phyloP scores from a whole-genome alignment of 2,329 filamentous ascomycete genomes.

The Clonostachys rosea region DNA sequence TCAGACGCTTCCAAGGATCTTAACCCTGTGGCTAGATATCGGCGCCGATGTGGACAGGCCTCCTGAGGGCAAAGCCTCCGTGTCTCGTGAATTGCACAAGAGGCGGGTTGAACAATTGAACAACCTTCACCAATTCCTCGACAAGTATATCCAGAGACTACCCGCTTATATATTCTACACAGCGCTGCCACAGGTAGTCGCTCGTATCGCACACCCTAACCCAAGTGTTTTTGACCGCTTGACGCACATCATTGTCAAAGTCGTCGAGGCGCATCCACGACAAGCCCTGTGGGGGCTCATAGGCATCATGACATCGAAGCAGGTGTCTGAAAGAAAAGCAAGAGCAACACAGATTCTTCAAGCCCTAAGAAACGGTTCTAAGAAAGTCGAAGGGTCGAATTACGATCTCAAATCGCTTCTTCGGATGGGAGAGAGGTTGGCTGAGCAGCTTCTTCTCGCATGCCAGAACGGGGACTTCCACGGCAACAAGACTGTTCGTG shows the following conservation, averaged over 20 bases:
- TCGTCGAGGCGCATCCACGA: constrained; percentile 82
- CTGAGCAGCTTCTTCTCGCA: constrained; percentile 73
- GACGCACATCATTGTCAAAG: constrained; percentile 75
- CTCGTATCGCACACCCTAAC: constrained; percentile 89
- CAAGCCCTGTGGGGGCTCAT: constrained; percentile 91
- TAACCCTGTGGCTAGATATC: constrained; percentile 93
- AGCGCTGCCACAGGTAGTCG: constrained; percentile 85
- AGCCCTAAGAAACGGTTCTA: constrained; percentile 38
- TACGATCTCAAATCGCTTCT: constrained; percentile 69
- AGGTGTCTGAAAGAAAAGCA: constrained; percentile 58
- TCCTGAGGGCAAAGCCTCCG: constrained; percentile 47
- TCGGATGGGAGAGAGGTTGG: constrained; percentile 74
- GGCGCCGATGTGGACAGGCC: constrained; percentile 68
- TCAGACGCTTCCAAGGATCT: constrained; percentile 83
- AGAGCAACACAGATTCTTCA: constrained; percentile 48
- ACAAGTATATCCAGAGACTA: constrained; percentile 70
- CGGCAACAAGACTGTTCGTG: constrained; percentile 59
- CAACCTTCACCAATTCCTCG: constrained; percentile 67
- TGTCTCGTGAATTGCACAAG: constrained; percentile 45
- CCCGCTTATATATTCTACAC: constrained; percentile 78
- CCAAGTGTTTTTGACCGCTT: constrained; percentile 71
- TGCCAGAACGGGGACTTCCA: constrained; percentile 75
- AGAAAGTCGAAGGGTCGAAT: constrained; percentile 44
- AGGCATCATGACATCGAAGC: constrained; percentile 77
- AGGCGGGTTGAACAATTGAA: constrained; percentile 62